Conservation (phyloP, 108 stramenopile species). For the Cyclostephanos tholiformis region DNA sequence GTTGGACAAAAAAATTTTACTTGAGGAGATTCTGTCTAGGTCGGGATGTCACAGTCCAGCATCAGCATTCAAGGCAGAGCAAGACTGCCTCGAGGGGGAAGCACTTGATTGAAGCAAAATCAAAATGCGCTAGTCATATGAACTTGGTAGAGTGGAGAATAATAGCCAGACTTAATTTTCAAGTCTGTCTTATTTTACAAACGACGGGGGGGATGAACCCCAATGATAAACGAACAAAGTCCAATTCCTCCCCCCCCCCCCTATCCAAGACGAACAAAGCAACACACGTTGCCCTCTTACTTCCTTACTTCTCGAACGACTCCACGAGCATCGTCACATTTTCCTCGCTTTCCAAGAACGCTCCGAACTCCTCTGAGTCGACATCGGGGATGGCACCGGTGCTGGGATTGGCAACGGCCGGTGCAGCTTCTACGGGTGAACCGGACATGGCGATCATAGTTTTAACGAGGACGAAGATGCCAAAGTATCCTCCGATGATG, state of each 20-base stretch:
- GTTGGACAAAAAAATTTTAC: too few relatives aligned
- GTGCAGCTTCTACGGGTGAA: constrained; percentile 65
- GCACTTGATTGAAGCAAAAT: too few relatives aligned
- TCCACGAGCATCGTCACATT: constrained; percentile 51
- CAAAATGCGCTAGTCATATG: too few relatives aligned
- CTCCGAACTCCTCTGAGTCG: constrained; percentile 54
- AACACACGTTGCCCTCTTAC: background rate
- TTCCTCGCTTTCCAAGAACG: constrained; percentile 53
- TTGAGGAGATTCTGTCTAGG: too few relatives aligned
- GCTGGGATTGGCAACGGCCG: constrained; percentile 69
- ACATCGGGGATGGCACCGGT: constrained; percentile 63
- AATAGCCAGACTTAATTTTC: background rate
- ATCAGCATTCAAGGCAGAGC: too few relatives aligned
- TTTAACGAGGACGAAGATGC: constrained; percentile 61
- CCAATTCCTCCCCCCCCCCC: too few relatives aligned
- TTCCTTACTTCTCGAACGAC: constrained; percentile 46
- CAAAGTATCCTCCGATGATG: constrained; percentile 76
- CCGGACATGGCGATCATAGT: constrained; percentile 46
- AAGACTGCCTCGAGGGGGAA: too few relatives aligned
- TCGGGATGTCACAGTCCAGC: too few relatives aligned
- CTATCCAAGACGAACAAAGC: background rate
- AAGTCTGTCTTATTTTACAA: background rate
- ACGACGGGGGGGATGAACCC: background rate
- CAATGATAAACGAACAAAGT: background rate
- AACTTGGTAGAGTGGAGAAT: too few relatives aligned